Conservation (phyloP, 805 yeast genomes). For the Lipomyces sp. region DNA sequence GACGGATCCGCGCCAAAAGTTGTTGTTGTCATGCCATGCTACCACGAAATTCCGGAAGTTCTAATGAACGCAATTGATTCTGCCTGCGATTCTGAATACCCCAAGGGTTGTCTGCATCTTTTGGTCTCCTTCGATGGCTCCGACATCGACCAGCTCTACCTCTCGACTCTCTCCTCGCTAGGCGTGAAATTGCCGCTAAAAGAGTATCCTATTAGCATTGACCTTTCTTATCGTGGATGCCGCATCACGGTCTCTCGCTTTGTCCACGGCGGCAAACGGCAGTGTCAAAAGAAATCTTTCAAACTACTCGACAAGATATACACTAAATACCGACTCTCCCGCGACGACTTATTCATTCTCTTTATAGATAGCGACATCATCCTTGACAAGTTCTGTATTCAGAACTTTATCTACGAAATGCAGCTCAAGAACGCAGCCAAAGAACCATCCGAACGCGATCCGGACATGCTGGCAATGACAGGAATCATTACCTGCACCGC, state of each 20-base stretch:
- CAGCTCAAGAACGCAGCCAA: conserved; percentile 19
- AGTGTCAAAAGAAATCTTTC: conserved; percentile 33
- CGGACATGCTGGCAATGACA: conserved; percentile 36
- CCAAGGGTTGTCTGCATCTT: conserved; percentile 27
- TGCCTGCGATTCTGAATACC: conserved; percentile 31
- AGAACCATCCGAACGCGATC: not conserved
- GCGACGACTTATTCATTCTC: conserved; percentile 32
- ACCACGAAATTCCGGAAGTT: conserved; percentile 31
- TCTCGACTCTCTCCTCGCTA: conserved; percentile 26
- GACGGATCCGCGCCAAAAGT: conserved; percentile 31
- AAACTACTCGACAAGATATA: conserved; percentile 30
- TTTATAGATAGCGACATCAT: conserved; percentile 35
- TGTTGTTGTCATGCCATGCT: conserved; percentile 36
- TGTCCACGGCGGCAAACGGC: conserved; percentile 34
- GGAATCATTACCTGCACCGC: conserved; percentile 36
- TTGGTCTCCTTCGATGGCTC: conserved; percentile 35
- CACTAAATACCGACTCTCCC: conserved; percentile 10
- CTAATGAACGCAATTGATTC: conserved; percentile 32
- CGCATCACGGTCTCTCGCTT: conserved; percentile 34
- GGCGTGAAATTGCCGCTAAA: conserved; percentile 25
- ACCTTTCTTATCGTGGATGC: conserved; percentile 23
- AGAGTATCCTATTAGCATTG: conserved; percentile 28
- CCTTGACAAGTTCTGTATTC: conserved; percentile 30
- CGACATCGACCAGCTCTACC: conserved; percentile 30
- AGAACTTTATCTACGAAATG: conserved; percentile 30